Evolutionary conservation across 164 flowering plant species (phyloP), one percentile per base, ranked within the genome.

Genomic region (Tetrastigma voinierianum): DNA sequence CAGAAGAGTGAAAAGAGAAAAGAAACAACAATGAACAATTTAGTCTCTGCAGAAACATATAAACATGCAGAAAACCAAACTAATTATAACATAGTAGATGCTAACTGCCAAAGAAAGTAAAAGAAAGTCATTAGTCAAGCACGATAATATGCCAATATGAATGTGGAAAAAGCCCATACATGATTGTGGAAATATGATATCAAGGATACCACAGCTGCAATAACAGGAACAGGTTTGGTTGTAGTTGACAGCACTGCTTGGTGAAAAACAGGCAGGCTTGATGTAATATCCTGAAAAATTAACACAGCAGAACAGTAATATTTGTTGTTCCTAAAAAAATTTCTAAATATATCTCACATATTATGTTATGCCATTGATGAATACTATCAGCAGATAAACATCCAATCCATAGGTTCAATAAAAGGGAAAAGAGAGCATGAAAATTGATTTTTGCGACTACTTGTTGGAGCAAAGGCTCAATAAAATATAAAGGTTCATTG

Each of bases 191-290:
- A 84, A 70, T 80, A 91, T 18, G 96, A 89, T 59, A 86, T 74
- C 81, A 90, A 77, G 15, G 99, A 92, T 23, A 82, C 67, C 61
- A 77, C 73, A 43, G 97, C 96, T 51, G 85, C 64, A 61, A 80
- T 80, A 69, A 90, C 83, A 72, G 99, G 81, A 70, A 90, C 59
- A 46, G 97, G 97, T 75, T 84, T 90, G 17, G 85, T 84, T 12
- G 81, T 57, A 54, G 85, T 76, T 67, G 94, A 90, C 68, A 95
- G 68, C 76, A 92, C 48, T 21, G 87, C 84, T 80, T 90, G 96
- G 72, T 80, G 83, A 80, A 95, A 87, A 23, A 76, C 77, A 32
- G 90, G 77, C 64, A 77, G 56, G 64, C 81, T 71, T 40, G 84
- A 69, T 12, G 79, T 49, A 18, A 56, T 19, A 70, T 87, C 93